Percentiles rank a stretch among this genome's conserved stretches.
Evolutionary conservation across 2,329 filamentous ascomycete genomes (phyloP).

Genomic region (Aspergillus candidus): DNA sequence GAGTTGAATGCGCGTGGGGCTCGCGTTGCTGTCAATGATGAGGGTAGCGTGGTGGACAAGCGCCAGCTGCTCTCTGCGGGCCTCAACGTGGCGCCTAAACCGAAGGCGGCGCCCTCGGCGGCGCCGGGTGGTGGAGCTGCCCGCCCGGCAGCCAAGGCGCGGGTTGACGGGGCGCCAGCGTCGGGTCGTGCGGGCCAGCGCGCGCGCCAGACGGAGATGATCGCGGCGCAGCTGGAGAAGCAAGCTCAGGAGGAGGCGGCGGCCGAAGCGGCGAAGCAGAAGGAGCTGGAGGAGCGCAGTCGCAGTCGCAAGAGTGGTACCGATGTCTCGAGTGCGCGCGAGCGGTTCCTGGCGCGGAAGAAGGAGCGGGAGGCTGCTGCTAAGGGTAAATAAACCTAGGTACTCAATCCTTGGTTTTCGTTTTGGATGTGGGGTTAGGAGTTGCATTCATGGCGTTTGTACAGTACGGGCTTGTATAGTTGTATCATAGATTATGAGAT

Average conservation of each 20-base stretch:
- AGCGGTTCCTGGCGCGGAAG: conserved; percentile 57
- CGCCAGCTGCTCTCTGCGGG: conserved; percentile 57
- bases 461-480: no score
- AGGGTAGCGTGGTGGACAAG: conserved; percentile 60
- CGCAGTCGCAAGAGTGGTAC: conserved; percentile 54
- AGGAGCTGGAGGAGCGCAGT: conserved; percentile 48
- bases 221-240: conserved; percentile 54
- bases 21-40: conserved; percentile 55
- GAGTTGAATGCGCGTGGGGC: conserved; percentile 49
- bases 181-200: conserved; percentile 41
- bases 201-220: conserved; percentile 55
- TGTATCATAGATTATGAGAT: no score
- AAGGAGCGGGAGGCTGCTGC: conserved; percentile 42
- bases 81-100: conserved; percentile 54
- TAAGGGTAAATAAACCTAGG: conserved; percentile 18
- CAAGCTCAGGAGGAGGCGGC: conserved; percentile 51
- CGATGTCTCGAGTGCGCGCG: conserved; percentile 56
- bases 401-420: no score
- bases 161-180: conserved; percentile 24
- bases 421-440: no score
- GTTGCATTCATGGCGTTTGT: no score
- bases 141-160: conserved; percentile 13
- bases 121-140: conserved; percentile 13
- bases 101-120: conserved; percentile 33
- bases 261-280: conserved; percentile 51